Evolutionary conservation across 768 basidiomycete species (phyloP).

Genomic region (Suillus fuscotomentosus): DNA sequence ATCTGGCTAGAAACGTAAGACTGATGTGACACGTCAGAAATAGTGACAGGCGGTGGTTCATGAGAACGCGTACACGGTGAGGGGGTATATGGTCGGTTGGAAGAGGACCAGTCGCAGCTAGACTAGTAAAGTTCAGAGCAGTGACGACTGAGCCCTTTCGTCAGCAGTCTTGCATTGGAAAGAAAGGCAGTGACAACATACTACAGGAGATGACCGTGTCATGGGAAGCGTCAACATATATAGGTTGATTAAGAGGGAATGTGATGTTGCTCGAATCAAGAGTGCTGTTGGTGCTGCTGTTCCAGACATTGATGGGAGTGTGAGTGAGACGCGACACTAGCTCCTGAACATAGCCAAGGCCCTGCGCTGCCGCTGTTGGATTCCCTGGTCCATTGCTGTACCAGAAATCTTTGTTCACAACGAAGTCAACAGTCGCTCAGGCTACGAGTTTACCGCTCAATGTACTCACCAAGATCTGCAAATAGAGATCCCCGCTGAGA

Average conservation of each 20-base stretch:
- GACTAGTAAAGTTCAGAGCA: slow-evolving; percentile 44
- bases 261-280: slow-evolving; percentile 38
- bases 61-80: slow-evolving; percentile 19
- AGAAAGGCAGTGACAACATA: slow-evolving; percentile 11
- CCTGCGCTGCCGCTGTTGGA: slow-evolving; percentile 37
- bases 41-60: not conserved
- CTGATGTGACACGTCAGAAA: slow-evolving; percentile 5
- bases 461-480: slow-evolving; percentile 3
- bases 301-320: slow-evolving; percentile 34
- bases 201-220: slow-evolving; percentile 43
- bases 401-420: slow-evolving; percentile 21
- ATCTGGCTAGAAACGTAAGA: slow-evolving; percentile 42
- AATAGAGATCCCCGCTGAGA: not conserved
- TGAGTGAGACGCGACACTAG: slow-evolving; percentile 41
- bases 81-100: slow-evolving; percentile 35
- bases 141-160: slow-evolving; percentile 29
- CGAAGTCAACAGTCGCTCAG: not conserved
- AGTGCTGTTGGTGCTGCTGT: slow-evolving; percentile 47
- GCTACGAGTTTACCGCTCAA: slow-evolving; percentile 14
- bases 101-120: slow-evolving; percentile 40
- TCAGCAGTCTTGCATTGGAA: not conserved
- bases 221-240: slow-evolving; percentile 47
- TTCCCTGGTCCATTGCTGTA: slow-evolving; percentile 43
- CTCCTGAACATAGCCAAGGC: slow-evolving; percentile 43
- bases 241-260: slow-evolving; percentile 35